phyloP scores from a whole-genome alignment of 192 early-diverging fungal species.

The Chytriomyces hyalinus region DNA sequence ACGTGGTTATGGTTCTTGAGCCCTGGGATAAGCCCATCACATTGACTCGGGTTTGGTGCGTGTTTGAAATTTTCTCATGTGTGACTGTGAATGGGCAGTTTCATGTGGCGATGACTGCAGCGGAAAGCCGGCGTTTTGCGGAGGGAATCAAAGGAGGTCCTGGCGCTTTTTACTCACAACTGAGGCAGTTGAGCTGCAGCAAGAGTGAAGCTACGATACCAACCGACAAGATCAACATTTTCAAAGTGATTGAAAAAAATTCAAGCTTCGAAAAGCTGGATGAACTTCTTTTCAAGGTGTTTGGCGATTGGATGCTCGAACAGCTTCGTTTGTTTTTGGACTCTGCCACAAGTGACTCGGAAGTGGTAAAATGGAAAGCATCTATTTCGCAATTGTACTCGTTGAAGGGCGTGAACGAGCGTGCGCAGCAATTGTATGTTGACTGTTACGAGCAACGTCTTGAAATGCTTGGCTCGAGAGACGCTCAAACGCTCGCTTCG shows the following conservation, averaged over 20 bases:
- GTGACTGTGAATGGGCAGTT: conserved; percentile 21
- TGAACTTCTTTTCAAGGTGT: not conserved
- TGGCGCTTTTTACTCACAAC: not conserved
- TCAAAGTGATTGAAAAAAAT: not conserved
- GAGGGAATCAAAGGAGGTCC: not conserved
- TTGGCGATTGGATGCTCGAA: conserved; percentile 1
- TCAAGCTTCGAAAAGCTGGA: conserved; percentile 1
- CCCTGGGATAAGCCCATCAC: not conserved
- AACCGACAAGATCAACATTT: not conserved
- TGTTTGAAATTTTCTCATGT: conserved; percentile 39
- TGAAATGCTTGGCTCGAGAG: not conserved
- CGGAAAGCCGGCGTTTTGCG: not conserved
- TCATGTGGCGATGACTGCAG: conserved; percentile 25
- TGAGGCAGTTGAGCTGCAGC: not conserved
- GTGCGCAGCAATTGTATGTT: not conserved
- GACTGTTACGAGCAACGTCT: not conserved
- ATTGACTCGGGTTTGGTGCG: conserved; percentile 1
- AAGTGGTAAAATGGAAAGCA: not conserved
- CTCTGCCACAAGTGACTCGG: not conserved
- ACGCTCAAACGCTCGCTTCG: conserved; percentile 22
- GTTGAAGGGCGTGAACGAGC: not conserved
- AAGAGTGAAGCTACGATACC: not conserved
- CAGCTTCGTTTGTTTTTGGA: not conserved
- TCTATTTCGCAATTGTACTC: not conserved
- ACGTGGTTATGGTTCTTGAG: conserved; percentile 32